These are phyloP conservation scores for Gynandropsis gynandra DNA, from an alignment of 345 rosid species.

Conservation along the genomic window DNA sequence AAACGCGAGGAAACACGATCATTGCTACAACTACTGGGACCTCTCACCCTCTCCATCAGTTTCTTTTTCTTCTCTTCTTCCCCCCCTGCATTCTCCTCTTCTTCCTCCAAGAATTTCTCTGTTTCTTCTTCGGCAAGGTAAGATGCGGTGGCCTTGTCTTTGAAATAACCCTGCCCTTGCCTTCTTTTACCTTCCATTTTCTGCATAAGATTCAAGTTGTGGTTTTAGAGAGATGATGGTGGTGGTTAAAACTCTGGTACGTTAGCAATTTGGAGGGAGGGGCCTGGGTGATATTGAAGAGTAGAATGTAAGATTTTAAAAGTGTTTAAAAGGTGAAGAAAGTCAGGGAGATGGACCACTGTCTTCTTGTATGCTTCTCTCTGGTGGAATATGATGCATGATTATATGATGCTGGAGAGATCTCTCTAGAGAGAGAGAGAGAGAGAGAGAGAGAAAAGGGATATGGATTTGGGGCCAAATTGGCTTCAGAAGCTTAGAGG, in stretches of 20 bases:
- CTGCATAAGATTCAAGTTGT: slow-evolving; percentile 2
- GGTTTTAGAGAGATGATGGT: slow-evolving; percentile 13
- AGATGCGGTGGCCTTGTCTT: slow-evolving; percentile 30
- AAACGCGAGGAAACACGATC: slow-evolving; percentile 32
- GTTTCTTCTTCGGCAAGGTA: slow-evolving; percentile 38
- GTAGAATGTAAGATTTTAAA: slow-evolving; percentile 17
- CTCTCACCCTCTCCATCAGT: slow-evolving; percentile 19
- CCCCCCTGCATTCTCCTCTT: slow-evolving; percentile 33
- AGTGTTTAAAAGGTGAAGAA: slow-evolving; percentile 27
- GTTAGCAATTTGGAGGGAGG: slow-evolving; percentile 14
- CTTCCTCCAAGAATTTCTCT: slow-evolving; percentile 34
- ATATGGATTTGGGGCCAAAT: background rate
- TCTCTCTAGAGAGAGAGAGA: background rate
- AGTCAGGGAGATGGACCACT: slow-evolving; percentile 30
- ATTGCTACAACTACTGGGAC: slow-evolving; percentile 15
- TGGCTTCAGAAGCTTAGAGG: slow-evolving; percentile 2
- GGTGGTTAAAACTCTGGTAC: background rate
- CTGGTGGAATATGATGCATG: slow-evolving; percentile 31
- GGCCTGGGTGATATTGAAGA: slow-evolving; percentile 12
- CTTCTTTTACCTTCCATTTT: slow-evolving; percentile 33
- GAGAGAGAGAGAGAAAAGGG: background rate
- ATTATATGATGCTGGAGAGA: slow-evolving; percentile 21
- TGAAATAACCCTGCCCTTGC: slow-evolving; percentile 29
- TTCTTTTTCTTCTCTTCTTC: slow-evolving; percentile 31
- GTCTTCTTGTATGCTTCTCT: slow-evolving; percentile 29